Base-by-base conservation (phyloP, 73 alveolate species). In the Tetrahymena malaccensis region DNA sequence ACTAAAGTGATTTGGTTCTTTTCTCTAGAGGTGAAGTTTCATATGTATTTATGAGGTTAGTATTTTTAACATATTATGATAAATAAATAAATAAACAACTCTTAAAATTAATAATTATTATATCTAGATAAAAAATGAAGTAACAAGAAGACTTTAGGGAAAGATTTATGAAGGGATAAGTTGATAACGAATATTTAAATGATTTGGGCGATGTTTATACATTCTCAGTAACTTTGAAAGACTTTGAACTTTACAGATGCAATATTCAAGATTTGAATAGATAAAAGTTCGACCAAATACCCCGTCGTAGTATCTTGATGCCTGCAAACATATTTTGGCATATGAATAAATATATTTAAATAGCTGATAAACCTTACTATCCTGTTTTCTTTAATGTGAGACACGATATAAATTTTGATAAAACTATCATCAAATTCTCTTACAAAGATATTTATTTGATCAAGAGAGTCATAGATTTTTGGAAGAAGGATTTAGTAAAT, bases 11-110 rank as follows among this genome's bases (percentile, higher is more conserved):
- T 89, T 89, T 38, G 22, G 94, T 95, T 21, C 58, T 95, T 19
- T 94, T 70, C 43, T 85, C 97, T 22, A 85, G 94, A 93, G 97
- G 97, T 15, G 95, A 95, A 25, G 55, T 95, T 43, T 95, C 97
- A 21, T 95, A 95, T 89, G 94, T 95, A n/a, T 95, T 94, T 93
- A 95, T 85, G 93, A 85, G 97, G 35, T 56, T 57, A 50, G 50
- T 94, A 89, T 95, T 95, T 50, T 50, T 55, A 7, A 94, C 55
- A 85, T 25, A 22, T 70, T 25, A 56, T 22, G 15, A 9, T 15
- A n/a, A 31, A 70, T 19, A n/a, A n/a, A n/a, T n/a, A n/a, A n/a
- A n/a, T n/a, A n/a, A n/a, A n/a, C n/a, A 17, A 70, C 19, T 70
- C 9, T 19, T 27, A 9, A 15, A 10, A 19, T 11, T 50, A 50